These are phyloP conservation scores for Calonectria ilicicola DNA, from an alignment of 2,329 filamentous ascomycete genomes.

Conservation along the genomic window DNA sequence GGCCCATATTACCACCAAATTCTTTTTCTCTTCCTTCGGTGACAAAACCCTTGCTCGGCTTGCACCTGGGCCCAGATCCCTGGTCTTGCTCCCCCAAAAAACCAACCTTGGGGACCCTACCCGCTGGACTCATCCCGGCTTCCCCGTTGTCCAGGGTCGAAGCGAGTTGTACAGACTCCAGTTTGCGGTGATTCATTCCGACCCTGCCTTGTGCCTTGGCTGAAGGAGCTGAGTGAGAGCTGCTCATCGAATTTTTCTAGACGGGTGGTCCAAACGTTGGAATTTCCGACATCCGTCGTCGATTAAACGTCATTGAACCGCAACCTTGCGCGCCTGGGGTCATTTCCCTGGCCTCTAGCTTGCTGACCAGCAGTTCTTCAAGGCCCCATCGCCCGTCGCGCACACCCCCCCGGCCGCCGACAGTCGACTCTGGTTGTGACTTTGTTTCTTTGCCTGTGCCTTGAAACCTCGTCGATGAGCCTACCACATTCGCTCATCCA, in stretches of 20 bases:
- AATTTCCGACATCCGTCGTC: constrained; percentile 14
- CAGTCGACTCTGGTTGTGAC: constrained; percentile 21
- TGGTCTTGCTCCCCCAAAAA: constrained; percentile 28
- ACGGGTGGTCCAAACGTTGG: constrained; percentile 15
- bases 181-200: constrained; percentile 26
- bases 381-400: background rate
- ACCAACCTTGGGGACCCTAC: constrained; percentile 23
- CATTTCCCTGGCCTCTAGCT: constrained; percentile 19
- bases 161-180: constrained; percentile 36
- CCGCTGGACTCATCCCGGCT: constrained; percentile 32
- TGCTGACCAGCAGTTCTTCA: constrained; percentile 5
- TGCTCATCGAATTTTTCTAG: constrained; percentile 5
- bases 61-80: constrained; percentile 23
- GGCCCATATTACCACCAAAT: constrained; percentile 16
- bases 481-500: constrained; percentile 14
- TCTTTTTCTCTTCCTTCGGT: constrained; percentile 8
- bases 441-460: constrained; percentile 13
- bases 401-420: background rate
- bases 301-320: constrained; percentile 25
- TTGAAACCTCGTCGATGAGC: constrained; percentile 2
- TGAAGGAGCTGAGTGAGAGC: constrained; percentile 24
- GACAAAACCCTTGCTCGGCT: constrained; percentile 12
- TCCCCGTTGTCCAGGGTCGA: constrained; percentile 42
- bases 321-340: constrained; percentile 13
- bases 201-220: constrained; percentile 34